phyloP scores from a whole-genome alignment of 2,329 filamentous ascomycete species.

The Colletotrichum sp. region DNA sequence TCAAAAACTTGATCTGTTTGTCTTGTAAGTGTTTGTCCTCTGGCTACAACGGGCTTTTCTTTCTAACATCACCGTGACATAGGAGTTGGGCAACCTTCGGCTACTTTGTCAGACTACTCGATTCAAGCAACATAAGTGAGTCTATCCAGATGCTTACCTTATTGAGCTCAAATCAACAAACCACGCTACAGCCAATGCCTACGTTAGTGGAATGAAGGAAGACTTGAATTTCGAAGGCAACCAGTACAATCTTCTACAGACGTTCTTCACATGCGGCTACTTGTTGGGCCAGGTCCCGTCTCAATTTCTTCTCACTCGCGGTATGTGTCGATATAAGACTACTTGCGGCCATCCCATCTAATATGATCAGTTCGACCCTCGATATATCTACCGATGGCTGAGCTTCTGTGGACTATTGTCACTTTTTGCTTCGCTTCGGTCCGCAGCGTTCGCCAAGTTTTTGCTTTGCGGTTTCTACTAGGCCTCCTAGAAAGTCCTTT shows the following conservation, averaged over 20 bases:
- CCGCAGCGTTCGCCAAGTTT: not conserved
- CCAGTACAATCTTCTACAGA: not conserved
- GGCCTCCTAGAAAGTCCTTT: not conserved
- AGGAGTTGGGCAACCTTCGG: not conserved
- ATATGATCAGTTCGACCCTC: not conserved
- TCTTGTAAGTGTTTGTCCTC: not conserved
- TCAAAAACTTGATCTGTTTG: not conserved
- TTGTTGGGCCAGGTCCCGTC: not conserved
- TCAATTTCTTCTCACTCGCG: not conserved
- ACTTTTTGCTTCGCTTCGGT: not conserved
- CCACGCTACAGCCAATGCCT: not conserved
- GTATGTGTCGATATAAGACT: not conserved
- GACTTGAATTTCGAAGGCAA: not conserved
- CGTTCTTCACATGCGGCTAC: not conserved
- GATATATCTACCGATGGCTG: not conserved
- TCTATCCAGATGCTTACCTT: not conserved
- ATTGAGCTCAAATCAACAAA: not conserved
- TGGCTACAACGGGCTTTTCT: not conserved
- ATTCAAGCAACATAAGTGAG: not conserved
- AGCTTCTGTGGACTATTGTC: not conserved
- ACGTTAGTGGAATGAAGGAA: not conserved
- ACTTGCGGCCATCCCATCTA: not conserved
- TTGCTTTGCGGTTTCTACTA: not conserved
- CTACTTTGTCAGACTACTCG: not conserved
- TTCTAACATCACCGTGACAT: not conserved